These are phyloP conservation scores for Castanea crenata DNA, from an alignment of 306 rosid genomes.

Conservation along the genomic window DNA sequence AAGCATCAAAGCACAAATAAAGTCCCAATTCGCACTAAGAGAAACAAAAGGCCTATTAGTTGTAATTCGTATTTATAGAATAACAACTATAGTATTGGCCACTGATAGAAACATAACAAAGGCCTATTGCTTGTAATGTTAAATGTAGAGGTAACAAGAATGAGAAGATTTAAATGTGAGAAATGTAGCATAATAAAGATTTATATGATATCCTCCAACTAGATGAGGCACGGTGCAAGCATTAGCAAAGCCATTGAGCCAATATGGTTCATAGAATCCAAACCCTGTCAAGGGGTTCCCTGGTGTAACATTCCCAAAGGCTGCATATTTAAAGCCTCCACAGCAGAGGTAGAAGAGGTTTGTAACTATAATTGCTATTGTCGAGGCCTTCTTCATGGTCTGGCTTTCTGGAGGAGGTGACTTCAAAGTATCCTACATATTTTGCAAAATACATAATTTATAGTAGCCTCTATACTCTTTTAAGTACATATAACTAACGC, in stretches of 20 bases:
- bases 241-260: conserved; percentile 72
- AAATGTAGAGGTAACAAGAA: not conserved
- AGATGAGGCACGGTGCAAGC: conserved; percentile 68
- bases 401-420: conserved; percentile 72
- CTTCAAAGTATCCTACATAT: conserved; percentile 78
- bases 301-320: conserved; percentile 66
- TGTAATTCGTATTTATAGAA: too few relatives aligned
- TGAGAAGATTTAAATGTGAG: not conserved
- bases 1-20: too few relatives aligned
- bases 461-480: too few relatives aligned
- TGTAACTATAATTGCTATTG: conserved; percentile 42
- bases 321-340: conserved; percentile 72
- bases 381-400: conserved; percentile 61
- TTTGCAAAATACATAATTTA: not conserved
- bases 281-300: conserved; percentile 72
- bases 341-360: conserved; percentile 67
- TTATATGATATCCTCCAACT: conserved; percentile 80
- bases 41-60: too few relatives aligned
- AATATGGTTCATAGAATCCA: conserved; percentile 37
- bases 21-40: too few relatives aligned
- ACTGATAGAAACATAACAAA: not conserved
- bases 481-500: not conserved
- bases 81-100: too few relatives aligned
- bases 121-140: too few relatives aligned
- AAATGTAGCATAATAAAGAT: not conserved